phyloP scores from a whole-genome alignment of 2,329 filamentous ascomycete genomes.

The Cladosporium oxysporum region DNA sequence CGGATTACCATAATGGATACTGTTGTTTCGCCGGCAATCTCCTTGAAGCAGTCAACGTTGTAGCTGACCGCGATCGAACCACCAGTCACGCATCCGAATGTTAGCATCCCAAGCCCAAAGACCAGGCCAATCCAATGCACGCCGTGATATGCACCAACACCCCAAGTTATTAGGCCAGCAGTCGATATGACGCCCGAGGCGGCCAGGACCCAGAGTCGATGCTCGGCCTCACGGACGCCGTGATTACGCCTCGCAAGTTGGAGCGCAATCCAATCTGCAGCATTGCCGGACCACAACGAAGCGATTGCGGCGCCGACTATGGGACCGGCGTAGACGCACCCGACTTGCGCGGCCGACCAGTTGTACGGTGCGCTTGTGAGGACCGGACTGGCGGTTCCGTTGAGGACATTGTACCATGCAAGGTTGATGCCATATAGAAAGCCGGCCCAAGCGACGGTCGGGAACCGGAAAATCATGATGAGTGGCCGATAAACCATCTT shows the following conservation, averaged over 20 bases:
- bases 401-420: conserved; percentile 23
- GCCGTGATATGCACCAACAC: conserved; percentile 49
- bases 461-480: conserved; percentile 18
- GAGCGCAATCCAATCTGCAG: conserved; percentile 35
- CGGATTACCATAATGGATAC: conserved; percentile 51
- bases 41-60: conserved; percentile 49
- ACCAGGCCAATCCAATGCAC: conserved; percentile 54
- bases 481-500: conserved; percentile 25
- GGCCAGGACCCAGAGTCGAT: conserved; percentile 44
- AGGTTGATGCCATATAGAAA: conserved; percentile 23
- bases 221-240: conserved; percentile 44
- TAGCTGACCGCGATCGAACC: conserved; percentile 45
- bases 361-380: conserved; percentile 38
- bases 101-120: conserved; percentile 46
- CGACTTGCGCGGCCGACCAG: conserved; percentile 42
- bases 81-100: conserved; percentile 42
- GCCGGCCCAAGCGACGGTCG: conserved; percentile 21
- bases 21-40: conserved; percentile 48
- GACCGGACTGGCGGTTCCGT: conserved; percentile 21
- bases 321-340: conserved; percentile 56
- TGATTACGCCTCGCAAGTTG: conserved; percentile 40
- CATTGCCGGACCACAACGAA: conserved; percentile 30
- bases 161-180: conserved; percentile 46
- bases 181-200: conserved; percentile 46
- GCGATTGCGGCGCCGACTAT: conserved; percentile 44